Evolutionary conservation across 2,329 filamentous ascomycete genomes (phyloP).

Genomic region (Venturia effusa): DNA sequence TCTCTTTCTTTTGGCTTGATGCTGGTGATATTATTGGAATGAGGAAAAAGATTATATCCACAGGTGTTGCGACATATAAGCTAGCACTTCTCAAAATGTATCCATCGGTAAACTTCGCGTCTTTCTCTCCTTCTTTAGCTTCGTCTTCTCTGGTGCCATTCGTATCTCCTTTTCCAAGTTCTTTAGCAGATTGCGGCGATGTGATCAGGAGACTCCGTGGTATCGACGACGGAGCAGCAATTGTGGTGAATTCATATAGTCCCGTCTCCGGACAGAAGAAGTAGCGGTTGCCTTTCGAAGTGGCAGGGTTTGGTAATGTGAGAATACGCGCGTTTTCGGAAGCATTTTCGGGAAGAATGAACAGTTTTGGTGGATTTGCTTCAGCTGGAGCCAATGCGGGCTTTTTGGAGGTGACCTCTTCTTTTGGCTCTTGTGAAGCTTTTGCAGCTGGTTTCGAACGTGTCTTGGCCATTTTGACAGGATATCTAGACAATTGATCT

Average conservation of each 20-base stretch:
- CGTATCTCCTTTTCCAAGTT: slow-evolving; percentile 14
- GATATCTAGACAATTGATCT: neutral
- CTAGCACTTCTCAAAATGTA: slow-evolving; percentile 58
- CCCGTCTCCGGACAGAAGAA: slow-evolving; percentile 48
- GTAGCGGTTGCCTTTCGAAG: slow-evolving; percentile 38
- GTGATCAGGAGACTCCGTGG: slow-evolving; percentile 47
- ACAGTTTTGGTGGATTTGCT: slow-evolving; percentile 38
- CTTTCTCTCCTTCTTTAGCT: slow-evolving; percentile 8
- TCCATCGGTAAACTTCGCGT: slow-evolving; percentile 21
- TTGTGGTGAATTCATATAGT: slow-evolving; percentile 50
- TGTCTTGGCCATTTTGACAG: slow-evolving; percentile 1
- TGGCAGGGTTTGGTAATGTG: slow-evolving; percentile 44
- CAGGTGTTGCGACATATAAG: slow-evolving; percentile 70
- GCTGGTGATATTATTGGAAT: slow-evolving; percentile 55
- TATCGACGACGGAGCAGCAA: slow-evolving; percentile 39
- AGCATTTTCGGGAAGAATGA: slow-evolving; percentile 45
- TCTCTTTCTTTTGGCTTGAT: slow-evolving; percentile 34
- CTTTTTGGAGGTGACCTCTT: slow-evolving; percentile 16
- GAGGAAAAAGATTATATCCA: slow-evolving; percentile 77
- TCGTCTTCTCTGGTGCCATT: slow-evolving; percentile 4
- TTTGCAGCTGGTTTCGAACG: slow-evolving; percentile 1
- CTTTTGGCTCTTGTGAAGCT: neutral
- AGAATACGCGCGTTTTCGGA: slow-evolving; percentile 44
- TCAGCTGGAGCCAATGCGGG: slow-evolving; percentile 25
- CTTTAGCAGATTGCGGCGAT: slow-evolving; percentile 15